phyloP scores from a whole-genome alignment of 2,329 filamentous ascomycete species.

The Phyllosticta paracitricarpa region DNA sequence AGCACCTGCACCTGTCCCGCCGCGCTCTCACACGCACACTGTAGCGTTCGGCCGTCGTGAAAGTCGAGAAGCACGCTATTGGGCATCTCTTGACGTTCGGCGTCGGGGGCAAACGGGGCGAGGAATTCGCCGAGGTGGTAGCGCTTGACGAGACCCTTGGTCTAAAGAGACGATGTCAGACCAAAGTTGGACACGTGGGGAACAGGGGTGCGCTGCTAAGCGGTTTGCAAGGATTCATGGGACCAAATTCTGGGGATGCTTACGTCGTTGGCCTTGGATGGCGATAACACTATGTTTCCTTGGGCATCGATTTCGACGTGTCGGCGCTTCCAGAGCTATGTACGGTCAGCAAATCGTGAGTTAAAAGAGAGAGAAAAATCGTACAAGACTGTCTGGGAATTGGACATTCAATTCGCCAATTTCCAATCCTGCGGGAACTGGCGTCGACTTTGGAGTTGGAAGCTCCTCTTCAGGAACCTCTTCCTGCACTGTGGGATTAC shows the following conservation, averaged over 20 bases:
- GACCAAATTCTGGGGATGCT: background rate
- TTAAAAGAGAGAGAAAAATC: slow-evolving; percentile 10
- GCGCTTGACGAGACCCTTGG: slow-evolving; percentile 57
- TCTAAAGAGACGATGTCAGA: slow-evolving; percentile 13
- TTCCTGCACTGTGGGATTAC: slow-evolving; percentile 30
- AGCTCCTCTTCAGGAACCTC: slow-evolving; percentile 17
- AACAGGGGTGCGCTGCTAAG: slow-evolving; percentile 14
- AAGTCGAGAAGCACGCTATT: slow-evolving; percentile 66
- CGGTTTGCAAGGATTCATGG: slow-evolving; percentile 10
- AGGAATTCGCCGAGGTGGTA: slow-evolving; percentile 83
- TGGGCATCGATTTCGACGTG: slow-evolving; percentile 76
- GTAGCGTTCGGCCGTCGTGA: slow-evolving; percentile 50
- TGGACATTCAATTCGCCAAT: slow-evolving; percentile 93
- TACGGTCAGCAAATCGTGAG: slow-evolving; percentile 9
- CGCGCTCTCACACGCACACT: slow-evolving; percentile 42
- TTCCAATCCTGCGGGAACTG: slow-evolving; percentile 45
- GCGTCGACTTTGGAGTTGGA: slow-evolving; percentile 16
- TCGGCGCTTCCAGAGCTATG: slow-evolving; percentile 79
- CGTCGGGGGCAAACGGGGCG: slow-evolving; percentile 70
- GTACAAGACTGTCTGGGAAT: slow-evolving; percentile 77
- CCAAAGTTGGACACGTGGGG: slow-evolving; percentile 25
- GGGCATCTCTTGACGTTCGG: slow-evolving; percentile 84
- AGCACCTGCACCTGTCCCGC: slow-evolving; percentile 25
- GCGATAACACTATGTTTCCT: slow-evolving; percentile 72
- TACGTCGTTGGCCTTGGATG: slow-evolving; percentile 50